Conservation (phyloP, 2,329 filamentous ascomycete species). For the Berkeleyomyces rouxiae region DNA sequence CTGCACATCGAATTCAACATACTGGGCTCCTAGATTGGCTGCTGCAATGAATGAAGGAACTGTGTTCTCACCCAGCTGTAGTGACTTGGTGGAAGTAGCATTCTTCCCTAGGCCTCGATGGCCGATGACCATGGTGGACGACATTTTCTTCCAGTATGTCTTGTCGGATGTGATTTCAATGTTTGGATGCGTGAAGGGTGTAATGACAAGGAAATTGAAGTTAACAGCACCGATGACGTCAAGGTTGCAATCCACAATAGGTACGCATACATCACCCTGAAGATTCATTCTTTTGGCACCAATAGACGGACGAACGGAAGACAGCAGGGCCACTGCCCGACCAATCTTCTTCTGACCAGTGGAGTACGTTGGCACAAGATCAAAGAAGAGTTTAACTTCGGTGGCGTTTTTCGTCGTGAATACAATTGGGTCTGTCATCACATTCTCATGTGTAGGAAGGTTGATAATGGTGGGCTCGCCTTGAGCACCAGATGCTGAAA, state of each 20-base stretch:
- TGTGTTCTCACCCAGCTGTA: constrained; percentile 94
- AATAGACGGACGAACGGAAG: constrained; percentile 65
- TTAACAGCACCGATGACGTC: constrained; percentile 91
- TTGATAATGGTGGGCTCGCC: constrained; percentile 85
- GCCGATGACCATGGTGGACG: constrained; percentile 67
- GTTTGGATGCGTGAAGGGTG: constrained; percentile 82
- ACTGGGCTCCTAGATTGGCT: constrained; percentile 71
- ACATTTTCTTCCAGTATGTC: constrained; percentile 91
- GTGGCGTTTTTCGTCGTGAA: constrained; percentile 65
- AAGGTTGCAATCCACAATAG: constrained; percentile 67
- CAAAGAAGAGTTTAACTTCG: constrained; percentile 81
- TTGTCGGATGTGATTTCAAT: constrained; percentile 82
- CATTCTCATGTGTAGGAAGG: constrained; percentile 82
- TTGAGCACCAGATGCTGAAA: constrained; percentile 68
- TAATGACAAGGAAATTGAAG: constrained; percentile 93
- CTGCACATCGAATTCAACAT: constrained; percentile 74
- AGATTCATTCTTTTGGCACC: constrained; percentile 79
- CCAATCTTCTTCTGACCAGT: constrained; percentile 73
- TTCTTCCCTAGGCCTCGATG: constrained; percentile 80
- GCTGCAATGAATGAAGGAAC: constrained; percentile 91
- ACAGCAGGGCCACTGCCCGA: constrained; percentile 73
- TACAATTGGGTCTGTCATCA: constrained; percentile 81
- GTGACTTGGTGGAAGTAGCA: constrained; percentile 59
- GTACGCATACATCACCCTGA: constrained; percentile 82
- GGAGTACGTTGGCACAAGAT: constrained; percentile 89